Evolutionary conservation across 1,139 yeast genomes (phyloP).

Genomic region (Sugiyamaella pinicola): DNA sequence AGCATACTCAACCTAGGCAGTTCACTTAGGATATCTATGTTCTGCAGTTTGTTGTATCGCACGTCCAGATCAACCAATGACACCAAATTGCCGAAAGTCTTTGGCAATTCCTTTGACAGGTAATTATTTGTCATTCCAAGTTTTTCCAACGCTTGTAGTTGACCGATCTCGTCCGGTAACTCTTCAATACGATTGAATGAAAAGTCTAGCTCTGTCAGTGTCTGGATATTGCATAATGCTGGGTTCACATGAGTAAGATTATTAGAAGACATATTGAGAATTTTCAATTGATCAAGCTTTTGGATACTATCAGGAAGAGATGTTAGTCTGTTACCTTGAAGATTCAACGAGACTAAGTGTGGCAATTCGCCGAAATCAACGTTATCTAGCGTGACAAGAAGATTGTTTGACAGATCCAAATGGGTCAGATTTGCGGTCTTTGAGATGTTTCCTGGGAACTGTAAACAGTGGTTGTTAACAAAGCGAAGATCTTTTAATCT

Average conservation of each 20-base stretch:
- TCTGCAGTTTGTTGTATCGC: conserved; percentile 68
- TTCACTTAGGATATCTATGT: conserved; percentile 63
- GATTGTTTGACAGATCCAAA: conserved; percentile 57
- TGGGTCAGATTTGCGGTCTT: conserved; percentile 69
- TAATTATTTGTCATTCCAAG: conserved; percentile 76
- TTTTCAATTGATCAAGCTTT: conserved; percentile 55
- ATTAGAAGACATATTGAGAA: conserved; percentile 79
- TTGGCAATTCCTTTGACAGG: conserved; percentile 59
- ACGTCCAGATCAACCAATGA: conserved; percentile 76
- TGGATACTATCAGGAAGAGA: conserved; percentile 66
- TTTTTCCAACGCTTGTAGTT: conserved; percentile 61
- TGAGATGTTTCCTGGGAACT: conserved; percentile 71
- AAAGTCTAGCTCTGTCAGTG: conserved; percentile 69
- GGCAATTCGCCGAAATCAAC: conserved; percentile 38
- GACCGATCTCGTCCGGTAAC: conserved; percentile 65
- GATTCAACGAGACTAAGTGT: conserved; percentile 37
- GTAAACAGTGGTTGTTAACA: conserved; percentile 71
- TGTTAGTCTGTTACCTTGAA: conserved; percentile 74
- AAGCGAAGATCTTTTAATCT: conserved; percentile 68
- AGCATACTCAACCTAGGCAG: conserved; percentile 71
- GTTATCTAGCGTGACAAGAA: conserved; percentile 38
- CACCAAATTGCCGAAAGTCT: conserved; percentile 53
- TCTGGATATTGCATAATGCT: conserved; percentile 61
- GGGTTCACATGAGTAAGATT: conserved; percentile 70
- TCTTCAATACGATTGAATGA: conserved; percentile 73